A percentile compares a stretch with the other conserved stretches of the same genome.
These are phyloP conservation scores for Xylaria polymorpha DNA, from an alignment of 2,329 filamentous ascomycete species.

Conservation along the genomic window DNA sequence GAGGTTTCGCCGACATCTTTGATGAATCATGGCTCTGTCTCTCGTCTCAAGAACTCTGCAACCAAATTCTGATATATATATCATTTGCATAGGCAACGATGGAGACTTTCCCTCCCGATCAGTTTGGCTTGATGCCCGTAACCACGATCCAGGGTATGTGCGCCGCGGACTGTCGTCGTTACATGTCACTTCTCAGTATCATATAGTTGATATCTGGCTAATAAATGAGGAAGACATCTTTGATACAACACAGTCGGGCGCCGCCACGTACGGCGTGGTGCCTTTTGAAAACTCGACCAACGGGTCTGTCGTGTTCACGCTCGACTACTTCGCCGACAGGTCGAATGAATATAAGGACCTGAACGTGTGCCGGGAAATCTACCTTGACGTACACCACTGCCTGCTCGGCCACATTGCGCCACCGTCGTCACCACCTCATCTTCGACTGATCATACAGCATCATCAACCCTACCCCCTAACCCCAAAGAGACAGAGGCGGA, in stretches of 20 bases:
- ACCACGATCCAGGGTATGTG: slow-evolving; percentile 60
- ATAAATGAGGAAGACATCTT: slow-evolving; percentile 73
- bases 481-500: not conserved
- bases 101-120: slow-evolving; percentile 60
- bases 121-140: slow-evolving; percentile 63
- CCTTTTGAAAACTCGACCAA: slow-evolving; percentile 98
- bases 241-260: slow-evolving; percentile 75
- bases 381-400: slow-evolving; percentile 89
- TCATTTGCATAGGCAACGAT: slow-evolving; percentile 55
- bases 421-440: slow-evolving; percentile 25
- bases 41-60: slow-evolving; percentile 18
- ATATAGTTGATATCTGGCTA: slow-evolving; percentile 5
- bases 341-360: slow-evolving; percentile 73
- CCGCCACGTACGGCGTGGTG: slow-evolving; percentile 79
- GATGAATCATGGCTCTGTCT: slow-evolving; percentile 27
- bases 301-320: slow-evolving; percentile 88
- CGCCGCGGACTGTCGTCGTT: slow-evolving; percentile 5
- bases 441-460: not conserved
- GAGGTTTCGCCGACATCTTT: not conserved
- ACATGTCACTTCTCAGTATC: not conserved
- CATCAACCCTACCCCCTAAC: not conserved
- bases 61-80: slow-evolving; percentile 1
- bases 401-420: slow-evolving; percentile 69
- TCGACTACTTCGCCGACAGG: slow-evolving; percentile 88
- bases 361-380: slow-evolving; percentile 83